These are phyloP conservation scores for Desmodesmus armatus DNA, from an alignment of 139 green algal genomes.

Conservation along the genomic window DNA sequence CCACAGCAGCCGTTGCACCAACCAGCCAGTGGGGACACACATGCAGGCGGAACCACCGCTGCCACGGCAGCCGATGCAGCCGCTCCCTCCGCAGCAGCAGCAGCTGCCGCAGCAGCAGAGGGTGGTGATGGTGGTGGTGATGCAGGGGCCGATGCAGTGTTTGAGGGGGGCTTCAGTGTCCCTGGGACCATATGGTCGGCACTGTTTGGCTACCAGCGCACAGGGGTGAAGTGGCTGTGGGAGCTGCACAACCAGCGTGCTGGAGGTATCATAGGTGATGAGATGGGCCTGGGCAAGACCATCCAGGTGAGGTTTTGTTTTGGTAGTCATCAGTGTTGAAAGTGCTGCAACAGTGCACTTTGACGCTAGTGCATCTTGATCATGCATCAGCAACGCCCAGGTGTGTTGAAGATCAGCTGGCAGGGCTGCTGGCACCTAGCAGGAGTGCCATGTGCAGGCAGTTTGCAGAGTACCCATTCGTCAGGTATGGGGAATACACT, in stretches of 20 bases:
- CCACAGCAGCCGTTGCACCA: not conserved
- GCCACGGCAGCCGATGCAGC: conserved; percentile 6
- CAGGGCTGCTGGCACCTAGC: not conserved
- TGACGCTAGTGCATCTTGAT: too few relatives aligned
- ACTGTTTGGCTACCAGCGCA: conserved; percentile 96
- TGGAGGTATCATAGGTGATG: conserved; percentile 96
- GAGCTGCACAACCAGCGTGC: conserved; percentile 94
- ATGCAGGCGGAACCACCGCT: not conserved
- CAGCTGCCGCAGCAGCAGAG: not conserved
- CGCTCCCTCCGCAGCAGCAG: not conserved
- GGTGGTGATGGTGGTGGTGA: not conserved
- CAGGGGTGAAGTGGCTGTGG: conserved; percentile 97
- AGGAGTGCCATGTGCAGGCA: not conserved
- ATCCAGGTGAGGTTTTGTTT: conserved; percentile 76
- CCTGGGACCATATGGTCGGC: conserved; percentile 60
- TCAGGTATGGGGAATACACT: too few relatives aligned
- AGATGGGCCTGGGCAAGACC: conserved; percentile 95
- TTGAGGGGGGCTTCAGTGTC: conserved; percentile 77
- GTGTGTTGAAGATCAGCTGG: too few relatives aligned
- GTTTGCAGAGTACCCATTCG: too few relatives aligned
- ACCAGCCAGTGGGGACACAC: not conserved
- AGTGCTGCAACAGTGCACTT: too few relatives aligned
- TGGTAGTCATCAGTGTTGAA: too few relatives aligned
- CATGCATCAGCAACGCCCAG: too few relatives aligned
- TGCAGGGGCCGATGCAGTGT: conserved; percentile 60